Conservation (phyloP, 208 protist species). For the Wallacemonas sp. region DNA sequence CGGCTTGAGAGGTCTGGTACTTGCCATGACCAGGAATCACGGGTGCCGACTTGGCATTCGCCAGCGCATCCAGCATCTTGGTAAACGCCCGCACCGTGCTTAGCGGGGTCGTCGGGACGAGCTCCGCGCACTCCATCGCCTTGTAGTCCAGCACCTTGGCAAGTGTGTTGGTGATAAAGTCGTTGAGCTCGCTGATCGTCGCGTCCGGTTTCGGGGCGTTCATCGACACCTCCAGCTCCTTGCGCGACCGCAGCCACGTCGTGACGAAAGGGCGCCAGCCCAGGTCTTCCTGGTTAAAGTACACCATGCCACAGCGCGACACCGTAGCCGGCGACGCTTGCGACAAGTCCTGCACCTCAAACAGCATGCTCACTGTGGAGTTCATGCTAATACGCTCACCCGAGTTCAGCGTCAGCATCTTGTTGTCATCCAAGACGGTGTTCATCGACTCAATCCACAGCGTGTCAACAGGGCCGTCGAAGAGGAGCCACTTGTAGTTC, state of each 20-base stretch:
- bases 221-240: slow-evolving; percentile 85
- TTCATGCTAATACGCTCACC: slow-evolving; percentile 98
- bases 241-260: slow-evolving; percentile 92
- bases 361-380: slow-evolving; percentile 96
- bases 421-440: slow-evolving; percentile 99
- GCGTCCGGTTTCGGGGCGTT: slow-evolving; percentile 90
- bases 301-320: slow-evolving; percentile 98
- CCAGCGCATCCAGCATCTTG: slow-evolving; percentile 95
- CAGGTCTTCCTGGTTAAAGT: slow-evolving; percentile 94
- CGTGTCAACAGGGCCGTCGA: slow-evolving; percentile 99
- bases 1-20: slow-evolving; percentile 81
- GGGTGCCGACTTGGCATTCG: slow-evolving; percentile 77
- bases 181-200: slow-evolving; percentile 77
- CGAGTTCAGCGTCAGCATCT: slow-evolving; percentile 98
- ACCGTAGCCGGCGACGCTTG: slow-evolving; percentile 99
- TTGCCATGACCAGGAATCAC: slow-evolving; percentile 54
- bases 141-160: slow-evolving; percentile 79
- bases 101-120: slow-evolving; percentile 87
- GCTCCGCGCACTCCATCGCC: slow-evolving; percentile 82
- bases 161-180: slow-evolving; percentile 89
- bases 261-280: slow-evolving; percentile 94
- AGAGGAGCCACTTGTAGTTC: slow-evolving; percentile 97
- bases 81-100: slow-evolving; percentile 93
- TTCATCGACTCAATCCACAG: slow-evolving; percentile 99
- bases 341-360: slow-evolving; percentile 98